A percentile compares a stretch with the other conserved stretches of the same genome.
Conservation (phyloP, 208 protist genomes). For the Trypanosomatidae sp. region DNA sequence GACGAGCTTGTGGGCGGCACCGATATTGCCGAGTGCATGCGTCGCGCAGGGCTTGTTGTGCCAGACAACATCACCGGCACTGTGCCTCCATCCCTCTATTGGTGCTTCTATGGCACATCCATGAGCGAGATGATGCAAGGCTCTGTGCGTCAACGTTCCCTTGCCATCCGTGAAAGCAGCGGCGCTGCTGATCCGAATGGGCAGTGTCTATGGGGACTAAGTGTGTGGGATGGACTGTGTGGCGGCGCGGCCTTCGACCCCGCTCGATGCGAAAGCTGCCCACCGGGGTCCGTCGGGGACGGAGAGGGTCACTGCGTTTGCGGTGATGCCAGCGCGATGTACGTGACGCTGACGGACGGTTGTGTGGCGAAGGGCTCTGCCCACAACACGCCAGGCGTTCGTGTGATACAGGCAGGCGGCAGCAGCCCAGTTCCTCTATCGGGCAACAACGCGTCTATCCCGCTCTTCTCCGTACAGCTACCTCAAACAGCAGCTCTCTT, state of each 20-base stretch:
- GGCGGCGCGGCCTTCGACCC: slow-evolving; percentile 16
- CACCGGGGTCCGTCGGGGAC: slow-evolving; percentile 23
- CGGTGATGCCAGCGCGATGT: slow-evolving; percentile 18
- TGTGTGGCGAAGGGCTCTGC: slow-evolving; percentile 18
- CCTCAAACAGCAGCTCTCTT: slow-evolving; percentile 16
- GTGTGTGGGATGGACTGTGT: slow-evolving; percentile 28
- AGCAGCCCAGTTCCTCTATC: slow-evolving; percentile 6
- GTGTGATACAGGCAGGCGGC: background rate
- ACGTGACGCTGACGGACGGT: slow-evolving; percentile 22
- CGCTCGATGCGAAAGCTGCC: slow-evolving; percentile 19
- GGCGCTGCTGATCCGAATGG: slow-evolving; percentile 6
- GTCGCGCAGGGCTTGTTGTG: slow-evolving; percentile 20
- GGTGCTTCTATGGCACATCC: slow-evolving; percentile 23
- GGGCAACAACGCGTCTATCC: slow-evolving; percentile 13
- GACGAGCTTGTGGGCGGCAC: slow-evolving; percentile 14
- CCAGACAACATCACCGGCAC: slow-evolving; percentile 10
- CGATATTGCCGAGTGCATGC: slow-evolving; percentile 24
- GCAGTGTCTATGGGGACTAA: slow-evolving; percentile 25
- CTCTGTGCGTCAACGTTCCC: slow-evolving; percentile 9
- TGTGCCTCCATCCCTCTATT: slow-evolving; percentile 24
- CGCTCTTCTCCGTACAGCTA: slow-evolving; percentile 24
- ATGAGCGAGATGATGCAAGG: slow-evolving; percentile 6
- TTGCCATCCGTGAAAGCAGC: slow-evolving; percentile 17
- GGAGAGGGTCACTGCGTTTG: slow-evolving; percentile 37
- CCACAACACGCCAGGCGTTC: slow-evolving; percentile 12